A percentile compares a stretch with the other conserved stretches of the same genome.
Evolutionary conservation across 2,329 filamentous ascomycete genomes (phyloP).

Genomic region (Cyphellophora attinorum): DNA sequence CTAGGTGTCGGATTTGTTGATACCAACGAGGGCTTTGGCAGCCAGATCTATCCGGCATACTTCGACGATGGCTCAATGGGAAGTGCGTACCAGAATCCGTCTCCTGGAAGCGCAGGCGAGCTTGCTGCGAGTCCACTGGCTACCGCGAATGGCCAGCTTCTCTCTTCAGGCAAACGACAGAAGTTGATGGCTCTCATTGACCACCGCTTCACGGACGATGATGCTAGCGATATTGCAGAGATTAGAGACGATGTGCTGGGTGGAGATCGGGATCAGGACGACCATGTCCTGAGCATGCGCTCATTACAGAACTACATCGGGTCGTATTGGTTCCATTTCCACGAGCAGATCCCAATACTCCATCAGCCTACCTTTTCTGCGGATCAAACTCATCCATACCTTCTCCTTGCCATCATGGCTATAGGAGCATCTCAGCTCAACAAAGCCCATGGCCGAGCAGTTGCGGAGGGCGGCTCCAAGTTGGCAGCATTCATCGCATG

Average conservation of each 20-base stretch:
- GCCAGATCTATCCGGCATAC: conserved; percentile 13
- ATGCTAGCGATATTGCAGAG: conserved; percentile 61
- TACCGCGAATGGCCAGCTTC: conserved; percentile 43
- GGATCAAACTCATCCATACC: conserved; percentile 72
- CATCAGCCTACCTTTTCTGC: conserved; percentile 89
- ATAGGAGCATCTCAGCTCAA: conserved; percentile 85
- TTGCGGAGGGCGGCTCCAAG: conserved; percentile 65
- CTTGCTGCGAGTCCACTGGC: conserved; percentile 30
- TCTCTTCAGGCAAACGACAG: conserved; percentile 79
- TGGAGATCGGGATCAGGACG: conserved; percentile 42
- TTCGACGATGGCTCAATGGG: conserved; percentile 49
- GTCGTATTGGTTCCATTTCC: conserved; percentile 91
- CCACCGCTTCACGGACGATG: conserved; percentile 72
- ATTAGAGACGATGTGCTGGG: conserved; percentile 42
- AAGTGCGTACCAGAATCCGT: conserved; percentile 80
- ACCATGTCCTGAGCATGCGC: conserved; percentile 63
- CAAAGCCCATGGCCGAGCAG: conserved; percentile 62
- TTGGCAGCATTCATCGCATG: conserved; percentile 83
- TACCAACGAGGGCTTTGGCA: conserved; percentile 35
- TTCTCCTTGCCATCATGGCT: conserved; percentile 81
- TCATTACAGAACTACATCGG: conserved; percentile 94
- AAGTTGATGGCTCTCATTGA: conserved; percentile 74
- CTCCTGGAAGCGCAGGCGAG: conserved; percentile 64
- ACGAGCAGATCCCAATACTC: conserved; percentile 84
- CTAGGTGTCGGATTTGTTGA: conserved; percentile 37